Percentiles rank a stretch among this genome's conserved stretches.
Evolutionary conservation across 305 asterid genomes (phyloP).

Genomic region (Rubia balearica): DNA sequence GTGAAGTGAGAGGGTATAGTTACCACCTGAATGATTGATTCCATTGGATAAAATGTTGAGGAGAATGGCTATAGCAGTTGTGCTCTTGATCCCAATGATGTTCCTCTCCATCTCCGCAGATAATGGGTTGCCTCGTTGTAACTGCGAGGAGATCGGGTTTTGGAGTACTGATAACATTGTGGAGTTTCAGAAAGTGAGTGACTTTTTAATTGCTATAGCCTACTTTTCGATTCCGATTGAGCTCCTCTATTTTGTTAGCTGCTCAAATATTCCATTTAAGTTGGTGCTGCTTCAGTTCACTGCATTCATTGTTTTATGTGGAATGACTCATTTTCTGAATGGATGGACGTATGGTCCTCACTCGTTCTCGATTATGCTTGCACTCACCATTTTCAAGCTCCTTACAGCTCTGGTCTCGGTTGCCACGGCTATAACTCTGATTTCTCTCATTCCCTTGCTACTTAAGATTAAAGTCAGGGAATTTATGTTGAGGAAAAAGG

Average conservation of each 20-base stretch:
- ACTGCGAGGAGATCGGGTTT: conserved; percentile 78
- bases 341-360: conserved; percentile 98
- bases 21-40: conserved; percentile 30
- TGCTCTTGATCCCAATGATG: conserved; percentile 39
- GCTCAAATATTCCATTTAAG: conserved; percentile 82
- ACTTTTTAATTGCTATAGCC: conserved; percentile 90
- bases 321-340: conserved; percentile 89
- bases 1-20: conserved; percentile 9
- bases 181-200: conserved; percentile 82
- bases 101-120: conserved; percentile 43
- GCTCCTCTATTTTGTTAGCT: conserved; percentile 85
- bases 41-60: conserved; percentile 52
- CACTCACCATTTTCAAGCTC: conserved; percentile 74
- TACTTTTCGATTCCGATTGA: conserved; percentile 94
- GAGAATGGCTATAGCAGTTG: conserved; percentile 32
- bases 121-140: conserved; percentile 52
- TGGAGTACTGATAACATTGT: conserved; percentile 70
- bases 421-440: conserved; percentile 87
- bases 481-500: conserved; percentile 68
- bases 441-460: conserved; percentile 73
- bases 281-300: conserved; percentile 91
- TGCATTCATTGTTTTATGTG: conserved; percentile 87
- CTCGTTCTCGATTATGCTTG: conserved; percentile 81
- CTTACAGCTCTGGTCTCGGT: conserved; percentile 92
- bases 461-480: conserved; percentile 83